These are phyloP conservation scores for Kuraishia ogatae DNA, from an alignment of 805 yeast species.

Conservation along the genomic window DNA sequence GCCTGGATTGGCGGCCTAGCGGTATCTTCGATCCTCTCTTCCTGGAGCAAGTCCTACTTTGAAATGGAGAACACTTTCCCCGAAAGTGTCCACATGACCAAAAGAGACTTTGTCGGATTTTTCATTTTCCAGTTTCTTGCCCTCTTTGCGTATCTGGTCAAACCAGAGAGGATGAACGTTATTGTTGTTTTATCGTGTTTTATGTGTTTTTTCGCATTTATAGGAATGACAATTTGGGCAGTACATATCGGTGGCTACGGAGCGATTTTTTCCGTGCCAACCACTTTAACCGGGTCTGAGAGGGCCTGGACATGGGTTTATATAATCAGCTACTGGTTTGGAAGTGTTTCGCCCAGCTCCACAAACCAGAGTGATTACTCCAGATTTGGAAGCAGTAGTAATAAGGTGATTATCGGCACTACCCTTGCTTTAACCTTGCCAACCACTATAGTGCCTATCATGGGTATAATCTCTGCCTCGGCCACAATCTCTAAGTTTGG, in stretches of 20 bases:
- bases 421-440: conserved; percentile 20
- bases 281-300: conserved; percentile 6
- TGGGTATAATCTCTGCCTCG: conserved; percentile 37
- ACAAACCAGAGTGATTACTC: conserved; percentile 27
- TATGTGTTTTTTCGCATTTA: background rate
- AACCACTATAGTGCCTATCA: conserved; percentile 25
- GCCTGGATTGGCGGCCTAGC: conserved; percentile 38
- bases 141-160: conserved; percentile 29
- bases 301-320: conserved; percentile 32
- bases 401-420: conserved; percentile 19
- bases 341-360: conserved; percentile 29
- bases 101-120: conserved; percentile 33
- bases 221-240: conserved; percentile 3
- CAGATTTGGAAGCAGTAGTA: conserved; percentile 16
- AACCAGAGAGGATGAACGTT: conserved; percentile 29
- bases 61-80: conserved; percentile 31
- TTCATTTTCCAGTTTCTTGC: conserved; percentile 35
- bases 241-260: conserved; percentile 3
- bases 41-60: conserved; percentile 28
- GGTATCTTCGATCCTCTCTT: conserved; percentile 26
- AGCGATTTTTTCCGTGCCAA: background rate
- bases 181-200: background rate
- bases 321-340: conserved; percentile 30
- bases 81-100: conserved; percentile 27
- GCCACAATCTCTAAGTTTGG: conserved; percentile 32